Evolutionary conservation across 345 rosid genomes (phyloP).

Genomic region (Eucalyptus pumila): DNA sequence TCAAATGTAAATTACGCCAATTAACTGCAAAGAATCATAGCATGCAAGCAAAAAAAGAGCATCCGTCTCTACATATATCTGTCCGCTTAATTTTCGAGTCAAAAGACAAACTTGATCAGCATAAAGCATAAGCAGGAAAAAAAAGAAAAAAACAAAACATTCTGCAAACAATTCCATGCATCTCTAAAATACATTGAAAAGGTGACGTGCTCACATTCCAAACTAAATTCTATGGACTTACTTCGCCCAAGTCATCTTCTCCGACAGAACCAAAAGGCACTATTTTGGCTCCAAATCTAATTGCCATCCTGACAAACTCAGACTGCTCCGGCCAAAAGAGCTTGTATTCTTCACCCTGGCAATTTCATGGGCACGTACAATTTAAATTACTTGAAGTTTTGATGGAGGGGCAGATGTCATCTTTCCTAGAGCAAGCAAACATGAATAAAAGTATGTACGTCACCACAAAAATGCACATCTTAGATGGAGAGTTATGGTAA

Average conservation of each 20-base stretch:
- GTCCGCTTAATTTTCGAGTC: background rate
- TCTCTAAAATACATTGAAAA: background rate
- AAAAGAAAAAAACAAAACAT: too few relatives aligned
- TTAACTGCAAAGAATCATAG: background rate
- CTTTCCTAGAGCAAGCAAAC: background rate
- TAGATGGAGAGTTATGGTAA: background rate
- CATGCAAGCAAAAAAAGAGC: background rate
- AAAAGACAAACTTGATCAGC: background rate
- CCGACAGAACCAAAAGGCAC: slow-evolving; percentile 78
- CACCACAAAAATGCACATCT: background rate
- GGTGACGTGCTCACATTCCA: background rate
- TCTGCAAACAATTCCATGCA: background rate
- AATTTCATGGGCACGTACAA: background rate
- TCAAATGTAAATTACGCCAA: background rate
- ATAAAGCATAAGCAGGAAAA: background rate
- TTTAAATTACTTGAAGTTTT: background rate
- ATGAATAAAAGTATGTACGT: background rate
- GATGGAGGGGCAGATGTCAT: background rate
- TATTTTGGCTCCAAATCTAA: slow-evolving; percentile 74
- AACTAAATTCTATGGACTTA: slow-evolving; percentile 1
- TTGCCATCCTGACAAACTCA: slow-evolving; percentile 81
- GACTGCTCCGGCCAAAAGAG: slow-evolving; percentile 70
- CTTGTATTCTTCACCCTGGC: slow-evolving; percentile 72
- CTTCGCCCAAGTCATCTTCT: slow-evolving; percentile 61
- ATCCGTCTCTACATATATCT: background rate